Conservation (phyloP, 176 grass and related monocot species). For the Poa pratensis region DNA sequence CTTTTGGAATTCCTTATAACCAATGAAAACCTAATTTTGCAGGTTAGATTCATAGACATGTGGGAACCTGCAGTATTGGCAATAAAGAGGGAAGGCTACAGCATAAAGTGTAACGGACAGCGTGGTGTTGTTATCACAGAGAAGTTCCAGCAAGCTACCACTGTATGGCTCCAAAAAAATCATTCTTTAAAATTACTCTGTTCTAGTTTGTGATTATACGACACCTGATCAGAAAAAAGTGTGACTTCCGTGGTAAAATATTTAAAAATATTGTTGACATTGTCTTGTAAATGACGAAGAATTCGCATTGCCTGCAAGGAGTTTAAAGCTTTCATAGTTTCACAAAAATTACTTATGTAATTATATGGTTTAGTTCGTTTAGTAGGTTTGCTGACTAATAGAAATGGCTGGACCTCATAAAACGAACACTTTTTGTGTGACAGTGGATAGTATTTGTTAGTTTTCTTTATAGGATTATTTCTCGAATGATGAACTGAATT, state of each 20-base stretch:
- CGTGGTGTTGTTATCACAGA: constrained; percentile 75
- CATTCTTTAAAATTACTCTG: constrained; percentile 30
- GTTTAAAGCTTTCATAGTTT: not conserved
- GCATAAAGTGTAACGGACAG: constrained; percentile 80
- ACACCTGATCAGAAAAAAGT: not conserved
- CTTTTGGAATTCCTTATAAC: constrained; percentile 3
- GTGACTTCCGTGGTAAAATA: not conserved
- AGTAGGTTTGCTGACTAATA: constrained; percentile 3
- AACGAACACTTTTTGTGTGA: not conserved
- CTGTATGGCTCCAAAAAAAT: constrained; percentile 53
- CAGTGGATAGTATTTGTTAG: not conserved
- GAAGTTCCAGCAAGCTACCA: constrained; percentile 83
- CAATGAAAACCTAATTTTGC: constrained; percentile 24
- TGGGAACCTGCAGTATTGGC: constrained; percentile 88
- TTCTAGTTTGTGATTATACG: constrained; percentile 3
- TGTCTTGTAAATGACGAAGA: not conserved
- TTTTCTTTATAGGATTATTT: constrained; percentile 26
- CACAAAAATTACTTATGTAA: not conserved
- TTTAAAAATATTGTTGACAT: not conserved
- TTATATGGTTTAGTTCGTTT: not conserved
- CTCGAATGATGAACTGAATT: not conserved
- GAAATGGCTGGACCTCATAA: not conserved
- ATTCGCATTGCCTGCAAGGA: constrained; percentile 22
- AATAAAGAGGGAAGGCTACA: constrained; percentile 95
- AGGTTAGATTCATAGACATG: constrained; percentile 93